phyloP scores from a whole-genome alignment of 805 yeast genomes.

The Isabelozyma pseudorhagii region DNA sequence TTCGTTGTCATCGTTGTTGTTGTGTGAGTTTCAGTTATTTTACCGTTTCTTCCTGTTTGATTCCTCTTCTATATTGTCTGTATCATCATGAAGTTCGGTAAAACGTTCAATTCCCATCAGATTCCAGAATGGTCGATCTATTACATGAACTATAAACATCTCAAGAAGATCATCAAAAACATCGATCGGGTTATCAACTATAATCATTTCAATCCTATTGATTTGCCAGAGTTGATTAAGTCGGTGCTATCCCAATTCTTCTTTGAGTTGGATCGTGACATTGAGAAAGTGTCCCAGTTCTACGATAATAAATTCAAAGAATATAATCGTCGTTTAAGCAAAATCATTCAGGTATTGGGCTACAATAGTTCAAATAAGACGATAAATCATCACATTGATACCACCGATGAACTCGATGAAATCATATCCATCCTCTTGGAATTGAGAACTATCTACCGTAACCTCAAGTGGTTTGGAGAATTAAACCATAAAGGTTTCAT shows the following conservation, averaged over 20 bases:
- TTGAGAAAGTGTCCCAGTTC: conserved; percentile 78
- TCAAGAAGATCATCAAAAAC: conserved; percentile 76
- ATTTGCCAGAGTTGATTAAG: conserved; percentile 33
- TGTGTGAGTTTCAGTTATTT: background rate
- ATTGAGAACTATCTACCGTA: conserved; percentile 69
- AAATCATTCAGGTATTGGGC: conserved; percentile 35
- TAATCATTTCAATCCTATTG: conserved; percentile 18
- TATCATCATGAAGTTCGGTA: conserved; percentile 69
- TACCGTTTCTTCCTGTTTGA: background rate
- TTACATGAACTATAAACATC: conserved; percentile 81
- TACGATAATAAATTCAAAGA: conserved; percentile 72
- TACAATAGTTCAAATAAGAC: conserved; percentile 15
- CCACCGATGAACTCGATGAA: conserved; percentile 41
- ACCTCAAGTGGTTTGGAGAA: conserved; percentile 92
- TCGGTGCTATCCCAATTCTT: conserved; percentile 63
- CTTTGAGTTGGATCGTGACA: conserved; percentile 72
- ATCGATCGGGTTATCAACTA: conserved; percentile 45
- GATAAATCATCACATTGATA: conserved; percentile 29
- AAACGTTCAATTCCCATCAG: conserved; percentile 75
- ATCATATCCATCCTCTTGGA: conserved; percentile 60
- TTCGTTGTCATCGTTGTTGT: background rate
- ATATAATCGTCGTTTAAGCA: conserved; percentile 65
- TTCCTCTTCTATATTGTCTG: background rate
- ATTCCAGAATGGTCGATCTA: conserved; percentile 89
- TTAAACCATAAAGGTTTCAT: conserved; percentile 85